Base-by-base conservation (phyloP, 2,329 filamentous ascomycete genomes). In the Colletotrichum lupini region DNA sequence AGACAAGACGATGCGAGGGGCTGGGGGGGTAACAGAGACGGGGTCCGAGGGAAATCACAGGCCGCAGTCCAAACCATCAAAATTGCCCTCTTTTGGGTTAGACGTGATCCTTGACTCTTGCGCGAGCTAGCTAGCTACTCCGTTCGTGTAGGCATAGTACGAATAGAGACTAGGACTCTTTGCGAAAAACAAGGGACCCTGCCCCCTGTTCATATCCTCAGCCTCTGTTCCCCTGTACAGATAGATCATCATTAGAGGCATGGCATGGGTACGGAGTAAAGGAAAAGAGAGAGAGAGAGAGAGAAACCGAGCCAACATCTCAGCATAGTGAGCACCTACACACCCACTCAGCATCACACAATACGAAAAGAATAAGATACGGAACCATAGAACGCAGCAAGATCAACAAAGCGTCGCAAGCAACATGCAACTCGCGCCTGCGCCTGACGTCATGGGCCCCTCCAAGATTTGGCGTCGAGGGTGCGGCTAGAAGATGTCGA, bases 371-470 rank as follows among this genome's bases (percentile, higher is more conserved):
- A 46, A n/a, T 19, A 46, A 46, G 42, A 46, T 46, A 46, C 42
- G 42, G 42, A 46, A 46, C 19, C 42, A 49, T n/a, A n/a, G 16
- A 49, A 49, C 37, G 19, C 42, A 49, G 8, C 42, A n/a, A n/a
- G 67, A 73, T 73, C 67, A 57, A 65, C 67, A 73, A 66, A 65
- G 71, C 71, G 71, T 73, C 71, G 71, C 67, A 73, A 73, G 71
- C 71, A 61, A 28, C 26, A 46, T 28, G 53, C 28, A 65, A 24
- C 60, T 66, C 35, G 28, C 60, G n/a, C 26, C 22, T n/a, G 35
- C 19, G 12, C n/a, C 56, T 73, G 71, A 73, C 71, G 71, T 73
- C 71, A 73, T 71, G 30, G 30, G 7, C 24, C 32, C 12, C 24
- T 35, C 14, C 14, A 46, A 65, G 60, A 49, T 61, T 65, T 57